A percentile compares a stretch with the other conserved stretches of the same genome.
phyloP scores from a whole-genome alignment of 2,329 filamentous ascomycete species.

The Botrytis sinoallii region DNA sequence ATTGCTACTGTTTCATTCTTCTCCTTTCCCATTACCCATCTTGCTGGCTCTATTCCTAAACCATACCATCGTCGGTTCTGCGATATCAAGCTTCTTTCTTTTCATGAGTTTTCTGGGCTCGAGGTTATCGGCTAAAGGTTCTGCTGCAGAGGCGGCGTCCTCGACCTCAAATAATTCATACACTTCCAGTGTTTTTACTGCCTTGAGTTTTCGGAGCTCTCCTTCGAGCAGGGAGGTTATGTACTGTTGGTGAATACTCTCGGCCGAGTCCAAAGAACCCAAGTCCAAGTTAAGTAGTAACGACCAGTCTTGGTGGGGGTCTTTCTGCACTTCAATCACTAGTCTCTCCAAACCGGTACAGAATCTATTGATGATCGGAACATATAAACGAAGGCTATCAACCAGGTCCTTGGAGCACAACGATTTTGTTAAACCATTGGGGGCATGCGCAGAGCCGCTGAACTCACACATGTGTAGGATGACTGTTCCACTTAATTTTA shows the following conservation, averaged over 20 bases:
- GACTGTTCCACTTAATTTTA: background rate
- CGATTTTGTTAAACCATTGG: background rate
- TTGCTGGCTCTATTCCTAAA: background rate
- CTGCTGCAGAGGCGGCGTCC: background rate
- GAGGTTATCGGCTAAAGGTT: background rate
- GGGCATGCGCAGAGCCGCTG: background rate
- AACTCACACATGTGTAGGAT: background rate
- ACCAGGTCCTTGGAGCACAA: background rate
- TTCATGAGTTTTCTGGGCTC: background rate
- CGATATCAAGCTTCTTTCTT: background rate
- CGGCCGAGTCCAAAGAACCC: background rate
- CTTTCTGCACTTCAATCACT: background rate
- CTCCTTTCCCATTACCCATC: background rate
- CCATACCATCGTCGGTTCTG: background rate
- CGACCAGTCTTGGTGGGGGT: accelerated
- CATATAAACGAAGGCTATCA: background rate
- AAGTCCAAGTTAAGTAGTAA: background rate
- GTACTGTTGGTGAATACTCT: too few species aligned
- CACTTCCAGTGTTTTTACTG: background rate
- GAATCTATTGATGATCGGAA: background rate
- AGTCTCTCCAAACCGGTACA: background rate
- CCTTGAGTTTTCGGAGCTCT: background rate
- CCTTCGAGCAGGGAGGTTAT: background rate
- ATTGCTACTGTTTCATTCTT: too few species aligned
- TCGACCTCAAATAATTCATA: background rate